Evolutionary conservation across 208 protist species (phyloP).

Genomic region (Trypanosoma congolense): DNA sequence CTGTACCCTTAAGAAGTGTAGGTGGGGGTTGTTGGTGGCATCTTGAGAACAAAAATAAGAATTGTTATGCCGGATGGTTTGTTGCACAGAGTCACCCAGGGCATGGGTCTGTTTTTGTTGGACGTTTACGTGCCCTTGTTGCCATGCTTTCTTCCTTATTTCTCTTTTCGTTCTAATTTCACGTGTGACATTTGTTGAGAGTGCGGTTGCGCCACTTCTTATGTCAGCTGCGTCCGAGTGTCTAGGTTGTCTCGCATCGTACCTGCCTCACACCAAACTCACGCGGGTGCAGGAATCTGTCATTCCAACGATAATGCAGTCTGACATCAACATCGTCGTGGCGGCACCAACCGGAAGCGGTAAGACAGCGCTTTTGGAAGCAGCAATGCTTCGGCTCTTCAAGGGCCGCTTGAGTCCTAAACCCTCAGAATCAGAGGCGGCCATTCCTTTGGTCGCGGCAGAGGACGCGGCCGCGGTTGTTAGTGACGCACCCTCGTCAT

Average conservation of each 20-base stretch:
- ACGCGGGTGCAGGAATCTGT: conserved; percentile 70
- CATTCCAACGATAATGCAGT: conserved; percentile 51
- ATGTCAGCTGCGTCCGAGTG: conserved; percentile 17
- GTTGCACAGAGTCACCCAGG: too few species aligned
- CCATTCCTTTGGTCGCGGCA: background rate
- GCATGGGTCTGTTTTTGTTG: too few species aligned
- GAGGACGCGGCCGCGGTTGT: background rate
- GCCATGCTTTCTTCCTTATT: too few species aligned
- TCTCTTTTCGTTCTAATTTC: too few species aligned
- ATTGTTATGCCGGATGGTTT: too few species aligned
- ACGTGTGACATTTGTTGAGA: too few species aligned
- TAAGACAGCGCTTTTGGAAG: conserved; percentile 85
- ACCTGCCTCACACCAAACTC: conserved; percentile 43
- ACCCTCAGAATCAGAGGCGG: background rate
- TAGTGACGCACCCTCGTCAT: background rate
- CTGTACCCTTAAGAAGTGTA: too few species aligned
- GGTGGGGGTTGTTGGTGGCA: too few species aligned
- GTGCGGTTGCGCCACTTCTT: background rate
- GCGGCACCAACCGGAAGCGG: conserved; percentile 87
- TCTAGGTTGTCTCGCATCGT: conserved; percentile 47
- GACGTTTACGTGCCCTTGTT: too few species aligned
- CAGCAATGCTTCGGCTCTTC: conserved; percentile 87
- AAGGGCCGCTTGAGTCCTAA: conserved; percentile 27
- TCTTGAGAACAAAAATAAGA: too few species aligned
- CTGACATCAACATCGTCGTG: conserved; percentile 65